These are phyloP conservation scores for Solanum boliviense DNA, from an alignment of 257 asterid genomes.

Conservation along the genomic window DNA sequence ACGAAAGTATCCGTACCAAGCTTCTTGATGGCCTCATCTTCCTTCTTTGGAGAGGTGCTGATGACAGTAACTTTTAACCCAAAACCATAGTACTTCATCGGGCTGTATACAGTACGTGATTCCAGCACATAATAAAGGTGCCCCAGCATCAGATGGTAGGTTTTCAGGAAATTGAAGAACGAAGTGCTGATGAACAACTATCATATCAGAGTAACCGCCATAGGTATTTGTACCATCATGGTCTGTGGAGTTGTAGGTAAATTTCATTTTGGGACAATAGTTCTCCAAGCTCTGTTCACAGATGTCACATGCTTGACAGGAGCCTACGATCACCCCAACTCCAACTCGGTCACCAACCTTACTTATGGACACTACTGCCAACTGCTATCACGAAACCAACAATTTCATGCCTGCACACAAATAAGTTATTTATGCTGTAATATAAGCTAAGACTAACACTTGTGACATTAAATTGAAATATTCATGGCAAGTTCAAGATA, in stretches of 20 bases:
- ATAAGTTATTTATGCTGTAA: not conserved
- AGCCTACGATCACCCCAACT: conserved; percentile 52
- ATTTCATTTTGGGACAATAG: conserved; percentile 30
- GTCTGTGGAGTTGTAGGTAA: conserved; percentile 28
- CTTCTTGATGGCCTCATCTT: conserved; percentile 33
- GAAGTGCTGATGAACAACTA: conserved; percentile 41
- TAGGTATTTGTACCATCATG: conserved; percentile 44
- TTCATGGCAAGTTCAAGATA: not conserved
- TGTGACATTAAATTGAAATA: not conserved
- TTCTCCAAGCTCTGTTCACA: conserved; percentile 48
- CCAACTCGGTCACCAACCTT: conserved; percentile 51
- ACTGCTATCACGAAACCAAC: conserved; percentile 39
- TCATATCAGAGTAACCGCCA: conserved; percentile 54
- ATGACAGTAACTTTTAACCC: conserved; percentile 58
- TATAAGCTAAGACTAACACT: not conserved
- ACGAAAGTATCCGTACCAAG: conserved; percentile 57
- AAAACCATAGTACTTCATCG: conserved; percentile 50
- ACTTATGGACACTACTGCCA: conserved; percentile 35
- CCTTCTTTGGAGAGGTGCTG: conserved; percentile 37
- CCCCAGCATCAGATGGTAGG: conserved; percentile 36
- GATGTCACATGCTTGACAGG: conserved; percentile 40
- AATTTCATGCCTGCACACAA: conserved; percentile 48
- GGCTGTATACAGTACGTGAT: conserved; percentile 42
- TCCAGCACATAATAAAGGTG: conserved; percentile 63
- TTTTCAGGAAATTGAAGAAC: conserved; percentile 44